Base-by-base conservation (phyloP, 2,329 filamentous ascomycete genomes). In the Fusarium torreyae region DNA sequence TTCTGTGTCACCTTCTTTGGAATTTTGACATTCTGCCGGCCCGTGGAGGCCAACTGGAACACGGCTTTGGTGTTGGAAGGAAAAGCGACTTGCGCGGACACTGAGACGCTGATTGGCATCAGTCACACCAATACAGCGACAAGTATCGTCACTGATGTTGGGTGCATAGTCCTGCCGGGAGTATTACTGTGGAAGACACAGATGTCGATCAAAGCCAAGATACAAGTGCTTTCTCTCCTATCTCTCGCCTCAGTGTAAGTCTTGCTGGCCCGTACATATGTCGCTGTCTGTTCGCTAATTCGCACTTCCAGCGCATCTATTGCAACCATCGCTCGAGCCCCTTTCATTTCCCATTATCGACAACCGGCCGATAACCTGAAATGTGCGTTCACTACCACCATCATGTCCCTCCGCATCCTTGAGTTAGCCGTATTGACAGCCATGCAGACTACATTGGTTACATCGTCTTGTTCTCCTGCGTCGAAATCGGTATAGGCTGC, bases 1-100 rank as follows among this genome's bases (percentile, higher is more conserved):
- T 61, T 56, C 14, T 39, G 44, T 22, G 57, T 57, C 2, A 61
- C 51, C 2, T 61, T 61, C 18, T 61, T 57, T 18, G 57, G 57
- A 0, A 61, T 61, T 3, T 13, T 61, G 1, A 50, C 44, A 5
- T 61, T 61, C 10, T 61, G 52, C 11, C 52, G 52, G 18, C 51
- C 57, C 1, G 45, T 61, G 1, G 44, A 50, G 4, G 51, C 26
- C 4, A 43, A 50, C 5, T 61, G 57, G 57, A 24, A 56, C 2
- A 44, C 57, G 2, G 9, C n/a, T 18, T 20, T 57, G 8, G 52
- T 50, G 1, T 6, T 39, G 31, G 36, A 43, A 7, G 57, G 45
- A 1, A 49, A 50, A 11, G 57, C 36, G 8, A 51, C 51, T 1
- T 61, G 57, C 31, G 57, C 28, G 0, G 34, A 14, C 3, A 33